Evolutionary conservation across 169 alveolate genomes (phyloP).

Genomic region (Eimeria acervulina): DNA sequence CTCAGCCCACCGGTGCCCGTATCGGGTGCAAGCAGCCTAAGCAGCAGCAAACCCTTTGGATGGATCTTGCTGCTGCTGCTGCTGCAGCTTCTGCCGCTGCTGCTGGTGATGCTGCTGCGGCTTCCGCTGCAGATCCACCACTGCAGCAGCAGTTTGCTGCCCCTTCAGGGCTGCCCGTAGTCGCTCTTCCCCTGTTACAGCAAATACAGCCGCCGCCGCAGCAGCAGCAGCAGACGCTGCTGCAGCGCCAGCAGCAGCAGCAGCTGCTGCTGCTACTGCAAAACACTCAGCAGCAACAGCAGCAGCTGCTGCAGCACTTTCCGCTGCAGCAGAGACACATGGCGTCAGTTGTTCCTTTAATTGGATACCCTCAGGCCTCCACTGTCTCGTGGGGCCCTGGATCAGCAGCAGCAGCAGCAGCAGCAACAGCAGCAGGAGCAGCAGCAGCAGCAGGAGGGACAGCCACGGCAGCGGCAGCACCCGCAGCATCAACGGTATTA

Average conservation of each 20-base stretch:
- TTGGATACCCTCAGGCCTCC: no score
- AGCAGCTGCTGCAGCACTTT: not conserved
- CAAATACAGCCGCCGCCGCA: slow-evolving; percentile 17
- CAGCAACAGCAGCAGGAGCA: slow-evolving; percentile 17
- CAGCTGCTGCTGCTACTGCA: not conserved
- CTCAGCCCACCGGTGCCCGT: not conserved
- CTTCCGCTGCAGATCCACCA: not conserved
- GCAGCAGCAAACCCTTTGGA: not conserved
- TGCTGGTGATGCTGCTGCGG: not conserved
- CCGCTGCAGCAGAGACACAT: not conserved
- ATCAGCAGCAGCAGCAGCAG: slow-evolving; percentile 33
- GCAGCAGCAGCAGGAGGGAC: slow-evolving; percentile 31
- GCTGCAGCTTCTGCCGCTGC: not conserved
- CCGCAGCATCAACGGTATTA: no score
- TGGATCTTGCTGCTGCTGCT: not conserved
- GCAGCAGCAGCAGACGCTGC: not conserved
- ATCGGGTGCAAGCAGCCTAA: not conserved
- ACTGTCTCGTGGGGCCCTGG: not conserved
- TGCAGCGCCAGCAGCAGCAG: slow-evolving; percentile 27
- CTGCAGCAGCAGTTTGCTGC: slow-evolving; percentile 9
- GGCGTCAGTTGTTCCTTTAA: not conserved
- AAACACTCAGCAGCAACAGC: not conserved
- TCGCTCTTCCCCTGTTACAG: slow-evolving; percentile 12
- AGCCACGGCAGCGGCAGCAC: no score
- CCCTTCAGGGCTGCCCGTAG: not conserved